Evolutionary conservation across 1,284 basidiomycete genomes (phyloP).

Genomic region (Heterobasidion irregulare): DNA sequence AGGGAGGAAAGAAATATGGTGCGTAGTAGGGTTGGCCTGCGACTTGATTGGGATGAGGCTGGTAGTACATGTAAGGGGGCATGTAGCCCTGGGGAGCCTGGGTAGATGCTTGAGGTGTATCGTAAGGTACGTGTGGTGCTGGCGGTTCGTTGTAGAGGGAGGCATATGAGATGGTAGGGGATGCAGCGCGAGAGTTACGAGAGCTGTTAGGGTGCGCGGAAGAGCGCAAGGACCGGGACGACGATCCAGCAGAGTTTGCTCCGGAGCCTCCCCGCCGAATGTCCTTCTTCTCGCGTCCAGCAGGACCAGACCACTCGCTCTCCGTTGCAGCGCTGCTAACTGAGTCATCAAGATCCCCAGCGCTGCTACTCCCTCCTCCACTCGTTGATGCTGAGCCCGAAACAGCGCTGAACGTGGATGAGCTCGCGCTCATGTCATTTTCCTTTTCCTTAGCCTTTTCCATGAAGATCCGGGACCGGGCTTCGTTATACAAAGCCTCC

Average conservation of each 20-base stretch:
- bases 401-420: constrained; percentile 60
- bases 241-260: constrained; percentile 41
- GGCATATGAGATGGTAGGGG: constrained; percentile 65
- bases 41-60: constrained; percentile 11
- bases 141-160: constrained; percentile 58
- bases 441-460: constrained; percentile 69
- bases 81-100: constrained; percentile 25
- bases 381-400: constrained; percentile 58
- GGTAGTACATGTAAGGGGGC: constrained; percentile 30
- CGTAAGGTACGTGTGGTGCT: constrained; percentile 32
- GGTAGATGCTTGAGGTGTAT: constrained; percentile 33
- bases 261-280: constrained; percentile 28
- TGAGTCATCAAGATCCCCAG: constrained; percentile 44
- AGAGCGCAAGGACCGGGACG: constrained; percentile 44
- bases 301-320: constrained; percentile 69
- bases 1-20: background rate
- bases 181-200: constrained; percentile 61
- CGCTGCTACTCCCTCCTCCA: constrained; percentile 45
- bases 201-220: constrained; percentile 45
- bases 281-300: constrained; percentile 44
- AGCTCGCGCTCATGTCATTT: constrained; percentile 66
- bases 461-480: constrained; percentile 76
- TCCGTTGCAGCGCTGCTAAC: constrained; percentile 65
- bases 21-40: background rate
- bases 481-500: constrained; percentile 77